A percentile compares a stretch with the other conserved stretches of the same genome.
Evolutionary conservation across 2,329 filamentous ascomycete genomes (phyloP).

Genomic region (Microascus cirrosus): DNA sequence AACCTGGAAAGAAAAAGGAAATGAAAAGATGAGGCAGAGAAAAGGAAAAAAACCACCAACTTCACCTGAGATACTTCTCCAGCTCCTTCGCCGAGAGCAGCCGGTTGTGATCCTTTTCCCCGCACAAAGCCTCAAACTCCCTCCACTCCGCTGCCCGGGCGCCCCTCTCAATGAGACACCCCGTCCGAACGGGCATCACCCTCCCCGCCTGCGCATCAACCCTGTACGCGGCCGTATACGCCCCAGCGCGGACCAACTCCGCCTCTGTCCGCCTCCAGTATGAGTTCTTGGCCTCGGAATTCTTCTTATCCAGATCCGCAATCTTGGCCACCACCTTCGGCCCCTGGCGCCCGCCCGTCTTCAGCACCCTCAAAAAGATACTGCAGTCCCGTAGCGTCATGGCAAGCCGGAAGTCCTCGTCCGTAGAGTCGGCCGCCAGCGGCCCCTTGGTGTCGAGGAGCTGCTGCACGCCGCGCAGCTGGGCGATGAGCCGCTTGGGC

Average conservation of each 20-base stretch:
- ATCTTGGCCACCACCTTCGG: conserved; percentile 24
- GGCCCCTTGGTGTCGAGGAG: conserved; percentile 31
- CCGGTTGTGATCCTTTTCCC: conserved; percentile 1
- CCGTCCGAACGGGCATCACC: neutral
- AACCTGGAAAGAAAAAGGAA: no score
- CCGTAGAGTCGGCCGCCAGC: conserved; percentile 25
- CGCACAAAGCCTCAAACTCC: neutral
- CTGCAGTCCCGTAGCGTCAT: conserved; percentile 79
- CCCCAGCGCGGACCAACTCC: conserved; percentile 53
- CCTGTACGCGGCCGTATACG: conserved; percentile 42
- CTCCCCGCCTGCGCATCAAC: neutral
- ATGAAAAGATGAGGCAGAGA: no score
- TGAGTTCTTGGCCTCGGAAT: conserved; percentile 49
- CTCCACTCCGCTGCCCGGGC: neutral
- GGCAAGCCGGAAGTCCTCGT: conserved; percentile 48
- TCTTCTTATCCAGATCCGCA: conserved; percentile 71
- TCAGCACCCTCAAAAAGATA: conserved; percentile 51
- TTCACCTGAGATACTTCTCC: neutral
- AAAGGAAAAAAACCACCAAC: neutral
- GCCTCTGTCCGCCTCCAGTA: conserved; percentile 59
- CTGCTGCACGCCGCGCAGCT: conserved; percentile 24
- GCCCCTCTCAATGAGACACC: conserved; percentile 2
- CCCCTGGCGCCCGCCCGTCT: neutral
- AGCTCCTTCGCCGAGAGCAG: neutral
- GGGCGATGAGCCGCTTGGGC: conserved; percentile 21